Base-by-base conservation (phyloP, 2,329 filamentous ascomycete species). In the Colletotrichum tropicicola region DNA sequence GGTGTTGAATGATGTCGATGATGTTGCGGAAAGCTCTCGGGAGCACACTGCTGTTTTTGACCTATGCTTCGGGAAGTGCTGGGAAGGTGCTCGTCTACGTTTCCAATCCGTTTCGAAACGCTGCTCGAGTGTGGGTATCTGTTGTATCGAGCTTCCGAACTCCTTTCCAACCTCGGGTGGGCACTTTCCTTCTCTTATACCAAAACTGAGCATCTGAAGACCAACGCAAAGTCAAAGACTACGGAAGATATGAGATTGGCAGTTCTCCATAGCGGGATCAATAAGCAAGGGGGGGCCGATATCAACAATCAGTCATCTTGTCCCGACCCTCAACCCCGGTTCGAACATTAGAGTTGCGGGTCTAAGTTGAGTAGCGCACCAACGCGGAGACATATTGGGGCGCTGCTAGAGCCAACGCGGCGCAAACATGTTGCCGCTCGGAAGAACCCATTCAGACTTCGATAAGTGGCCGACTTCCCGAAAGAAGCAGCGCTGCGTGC, bases 71-170 rank as follows among this genome's bases (percentile, higher is more conserved):
- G 4, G 13, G 28, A 45, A 27, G 15, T 35, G 45, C 48, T 41
- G 21, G 60, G 39, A 56, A 47, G 27, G 41, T 56, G 32, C 41
- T 57, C 30, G 51, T 49, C 27, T 10, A 39, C 6, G 61, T 54
- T 60, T 65, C 48, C 21, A n/a, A 44, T 43, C 12, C 30, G 56
- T 60, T 60, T 65, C 56, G 56, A 35, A 65, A 54, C 56, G 56
- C 15, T 44, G 37, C 7, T 28, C 32, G 17, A 49, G 49, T 41
- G 27, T 12, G 61, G 45, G 25, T 28, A 30, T 25, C 15, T 41
- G 47, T 21, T 13, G 32, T 28, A 19, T 15, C 10, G 28, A 48
- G 12, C 52, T 37, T 44, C 51, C 21, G n/a, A 52, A 52, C 49
- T 54, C 37, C 39, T 47, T 21, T 35, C 19, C 27, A 47, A 37